phyloP scores from a whole-genome alignment of 73 alveolate species.

The Uronychia setigera region DNA sequence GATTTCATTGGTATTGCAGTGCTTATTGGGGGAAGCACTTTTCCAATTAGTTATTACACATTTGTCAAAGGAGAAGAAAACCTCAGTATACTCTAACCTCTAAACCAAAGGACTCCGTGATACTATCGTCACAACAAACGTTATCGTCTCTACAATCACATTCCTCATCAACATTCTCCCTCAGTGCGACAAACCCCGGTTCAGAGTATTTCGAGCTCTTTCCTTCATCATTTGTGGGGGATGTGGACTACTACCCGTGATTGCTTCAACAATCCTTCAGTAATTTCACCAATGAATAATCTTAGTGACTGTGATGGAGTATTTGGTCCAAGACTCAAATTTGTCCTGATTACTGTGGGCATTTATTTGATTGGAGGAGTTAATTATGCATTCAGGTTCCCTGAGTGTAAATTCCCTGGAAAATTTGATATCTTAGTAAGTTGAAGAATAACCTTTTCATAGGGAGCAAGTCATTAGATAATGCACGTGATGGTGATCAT shows the following conservation, averaged over 20 bases:
- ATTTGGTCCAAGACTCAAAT: slow-evolving; percentile 43
- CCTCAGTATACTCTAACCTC: not conserved
- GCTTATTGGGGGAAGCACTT: slow-evolving; percentile 67
- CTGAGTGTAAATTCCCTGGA: slow-evolving; percentile 88
- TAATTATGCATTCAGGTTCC: slow-evolving; percentile 76
- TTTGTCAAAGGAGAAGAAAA: slow-evolving; percentile 68
- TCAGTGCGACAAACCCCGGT: slow-evolving; percentile 76
- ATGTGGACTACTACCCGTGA: slow-evolving; percentile 30
- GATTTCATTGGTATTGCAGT: slow-evolving; percentile 88
- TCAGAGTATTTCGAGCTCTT: slow-evolving; percentile 78
- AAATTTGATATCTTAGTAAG: slow-evolving; percentile 85
- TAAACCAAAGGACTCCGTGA: not conserved
- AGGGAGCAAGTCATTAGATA: slow-evolving; percentile 63
- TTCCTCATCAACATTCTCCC: slow-evolving; percentile 64
- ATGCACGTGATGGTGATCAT: slow-evolving; percentile 62
- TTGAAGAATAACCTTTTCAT: no score
- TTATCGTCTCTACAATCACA: slow-evolving; percentile 14
- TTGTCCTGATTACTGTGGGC: slow-evolving; percentile 66
- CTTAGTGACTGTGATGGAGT: slow-evolving; percentile 32
- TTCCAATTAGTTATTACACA: slow-evolving; percentile 59
- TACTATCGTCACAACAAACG: not conserved
- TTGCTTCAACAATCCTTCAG: not conserved
- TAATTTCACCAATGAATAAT: not conserved
- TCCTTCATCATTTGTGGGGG: no score
- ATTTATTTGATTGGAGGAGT: slow-evolving; percentile 83